phyloP scores from a whole-genome alignment of 2,329 filamentous ascomycete genomes.

The Botrytis sinoallii region DNA sequence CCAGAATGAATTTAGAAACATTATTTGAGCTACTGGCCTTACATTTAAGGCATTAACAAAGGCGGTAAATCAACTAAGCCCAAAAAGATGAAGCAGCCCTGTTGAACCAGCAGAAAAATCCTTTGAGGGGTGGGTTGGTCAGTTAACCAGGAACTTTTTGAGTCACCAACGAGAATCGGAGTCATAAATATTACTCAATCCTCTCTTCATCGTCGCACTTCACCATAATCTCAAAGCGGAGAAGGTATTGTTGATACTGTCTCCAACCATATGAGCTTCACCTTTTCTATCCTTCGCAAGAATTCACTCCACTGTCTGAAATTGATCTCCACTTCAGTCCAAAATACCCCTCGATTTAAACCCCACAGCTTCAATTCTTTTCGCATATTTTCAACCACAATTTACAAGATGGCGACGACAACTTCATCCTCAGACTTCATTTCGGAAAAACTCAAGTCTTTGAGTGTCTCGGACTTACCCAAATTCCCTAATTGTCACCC shows the following conservation, averaged over 20 bases:
- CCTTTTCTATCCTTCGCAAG: background rate
- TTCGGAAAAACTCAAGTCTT: slow-evolving; percentile 32
- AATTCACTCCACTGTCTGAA: background rate
- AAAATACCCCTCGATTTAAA: slow-evolving; percentile 17
- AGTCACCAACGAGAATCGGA: background rate
- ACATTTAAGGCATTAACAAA: accelerated
- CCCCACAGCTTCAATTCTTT: slow-evolving; percentile 20
- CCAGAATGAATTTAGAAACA: background rate
- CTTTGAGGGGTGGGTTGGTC: background rate
- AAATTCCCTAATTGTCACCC: slow-evolving; percentile 59
- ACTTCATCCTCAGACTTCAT: slow-evolving; percentile 20
- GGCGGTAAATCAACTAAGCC: background rate
- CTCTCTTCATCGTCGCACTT: background rate
- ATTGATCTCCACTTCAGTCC: slow-evolving; percentile 16
- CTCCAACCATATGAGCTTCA: slow-evolving; percentile 3
- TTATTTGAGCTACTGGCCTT: background rate
- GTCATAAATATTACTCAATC: background rate
- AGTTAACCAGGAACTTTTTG: background rate
- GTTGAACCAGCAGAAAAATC: background rate
- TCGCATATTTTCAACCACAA: slow-evolving; percentile 23
- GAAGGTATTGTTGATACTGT: background rate
- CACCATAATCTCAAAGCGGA: background rate
- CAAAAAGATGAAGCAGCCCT: background rate
- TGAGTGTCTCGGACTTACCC: slow-evolving; percentile 31
- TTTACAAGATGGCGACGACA: slow-evolving; percentile 31